Conservation (phyloP, 2,329 filamentous ascomycete genomes). For the Penicillium sp. region DNA sequence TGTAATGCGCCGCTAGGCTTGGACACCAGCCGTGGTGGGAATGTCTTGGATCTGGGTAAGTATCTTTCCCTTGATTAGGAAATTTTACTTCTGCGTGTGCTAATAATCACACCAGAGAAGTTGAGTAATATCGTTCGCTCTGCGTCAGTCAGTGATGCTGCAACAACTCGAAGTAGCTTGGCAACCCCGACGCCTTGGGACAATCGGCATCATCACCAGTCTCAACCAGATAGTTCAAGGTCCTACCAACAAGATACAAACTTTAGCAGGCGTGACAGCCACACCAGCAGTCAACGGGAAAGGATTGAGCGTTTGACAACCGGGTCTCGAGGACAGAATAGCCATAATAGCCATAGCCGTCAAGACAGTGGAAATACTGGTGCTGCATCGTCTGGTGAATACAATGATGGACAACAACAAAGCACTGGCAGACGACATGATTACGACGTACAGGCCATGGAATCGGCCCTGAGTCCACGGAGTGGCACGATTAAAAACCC, state of each 20-base stretch:
- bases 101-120: conserved; percentile 64
- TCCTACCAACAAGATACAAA: conserved; percentile 16
- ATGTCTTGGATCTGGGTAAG: conserved; percentile 85
- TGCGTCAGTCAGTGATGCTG: conserved; percentile 63
- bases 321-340: conserved; percentile 23
- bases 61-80: conserved; percentile 14
- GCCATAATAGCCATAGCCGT: conserved; percentile 56
- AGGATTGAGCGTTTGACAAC: conserved; percentile 44
- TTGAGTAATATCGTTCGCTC: conserved; percentile 89
- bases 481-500: conserved; percentile 69
- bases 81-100: background rate
- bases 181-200: conserved; percentile 64
- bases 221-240: conserved; percentile 27
- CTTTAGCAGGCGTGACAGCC: conserved; percentile 34
- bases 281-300: conserved; percentile 39
- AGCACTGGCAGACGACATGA: conserved; percentile 72
- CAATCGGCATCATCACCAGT: conserved; percentile 26
- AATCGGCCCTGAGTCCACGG: conserved; percentile 72
- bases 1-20: conserved; percentile 89
- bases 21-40: conserved; percentile 88
- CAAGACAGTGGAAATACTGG: conserved; percentile 59
- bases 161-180: conserved; percentile 44
- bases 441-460: conserved; percentile 95
- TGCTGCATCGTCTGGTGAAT: conserved; percentile 68
- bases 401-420: conserved; percentile 68